Conservation (phyloP, 2,329 filamentous ascomycete genomes). For the Colletotrichum neosansevieriae region DNA sequence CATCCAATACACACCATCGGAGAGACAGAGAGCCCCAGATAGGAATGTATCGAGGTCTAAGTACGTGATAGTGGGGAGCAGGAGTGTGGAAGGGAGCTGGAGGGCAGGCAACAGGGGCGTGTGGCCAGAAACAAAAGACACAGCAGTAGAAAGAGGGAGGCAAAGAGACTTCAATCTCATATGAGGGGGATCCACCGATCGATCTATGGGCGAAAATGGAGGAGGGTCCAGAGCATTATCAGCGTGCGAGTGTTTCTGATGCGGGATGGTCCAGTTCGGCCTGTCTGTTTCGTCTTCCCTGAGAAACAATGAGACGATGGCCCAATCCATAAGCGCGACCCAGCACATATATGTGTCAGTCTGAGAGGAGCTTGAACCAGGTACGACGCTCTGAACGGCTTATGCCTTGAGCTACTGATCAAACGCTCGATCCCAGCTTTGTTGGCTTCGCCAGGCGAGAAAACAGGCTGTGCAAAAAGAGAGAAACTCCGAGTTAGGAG, state of each 20-base stretch:
- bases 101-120: slow-evolving; percentile 27
- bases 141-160: slow-evolving; percentile 32
- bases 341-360: slow-evolving; percentile 38
- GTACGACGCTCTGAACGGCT: slow-evolving; percentile 29
- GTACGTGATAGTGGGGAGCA: slow-evolving; percentile 35
- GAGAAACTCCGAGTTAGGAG: slow-evolving; percentile 30
- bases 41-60: slow-evolving; percentile 49
- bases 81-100: slow-evolving; percentile 24
- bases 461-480: slow-evolving; percentile 10
- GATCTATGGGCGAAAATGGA: slow-evolving; percentile 15
- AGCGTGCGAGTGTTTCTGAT: slow-evolving; percentile 27
- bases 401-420: slow-evolving; percentile 26
- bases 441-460: slow-evolving; percentile 17
- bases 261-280: slow-evolving; percentile 32
- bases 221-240: slow-evolving; percentile 5
- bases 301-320: slow-evolving; percentile 41
- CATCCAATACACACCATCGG: slow-evolving; percentile 40
- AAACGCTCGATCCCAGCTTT: slow-evolving; percentile 33
- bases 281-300: slow-evolving; percentile 42
- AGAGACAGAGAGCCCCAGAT: slow-evolving; percentile 52
- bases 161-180: slow-evolving; percentile 40
- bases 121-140: slow-evolving; percentile 22
- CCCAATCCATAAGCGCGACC: slow-evolving; percentile 39
- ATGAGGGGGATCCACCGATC: slow-evolving; percentile 28
- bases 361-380: slow-evolving; percentile 31